These are phyloP conservation scores for Colletotrichum lini DNA, from an alignment of 2,329 filamentous ascomycete species.

Conservation along the genomic window DNA sequence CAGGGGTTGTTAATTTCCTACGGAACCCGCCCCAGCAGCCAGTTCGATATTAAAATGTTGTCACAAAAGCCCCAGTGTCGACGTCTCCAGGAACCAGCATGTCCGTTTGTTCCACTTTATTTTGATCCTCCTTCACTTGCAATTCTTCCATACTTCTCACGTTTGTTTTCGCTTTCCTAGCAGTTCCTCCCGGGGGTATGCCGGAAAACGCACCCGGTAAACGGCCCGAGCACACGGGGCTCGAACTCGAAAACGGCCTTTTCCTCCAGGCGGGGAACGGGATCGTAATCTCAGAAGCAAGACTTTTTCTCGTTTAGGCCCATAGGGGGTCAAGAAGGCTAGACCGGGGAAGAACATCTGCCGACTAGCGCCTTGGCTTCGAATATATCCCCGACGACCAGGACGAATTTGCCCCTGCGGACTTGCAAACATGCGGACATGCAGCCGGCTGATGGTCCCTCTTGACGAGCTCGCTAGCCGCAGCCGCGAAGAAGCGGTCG, in stretches of 20 bases:
- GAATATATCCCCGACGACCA: slow-evolving; percentile 20
- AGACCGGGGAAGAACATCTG: background rate
- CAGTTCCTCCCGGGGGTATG: background rate
- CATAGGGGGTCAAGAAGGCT: background rate
- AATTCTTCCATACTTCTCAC: background rate
- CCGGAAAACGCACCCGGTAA: background rate
- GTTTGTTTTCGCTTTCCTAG: background rate
- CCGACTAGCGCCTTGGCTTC: slow-evolving; percentile 27
- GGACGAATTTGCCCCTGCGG: background rate
- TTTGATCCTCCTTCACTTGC: no score
- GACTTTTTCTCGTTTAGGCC: background rate
- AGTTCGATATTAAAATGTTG: no score
- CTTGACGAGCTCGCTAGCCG: background rate
- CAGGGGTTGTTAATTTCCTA: no score
- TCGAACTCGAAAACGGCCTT: background rate
- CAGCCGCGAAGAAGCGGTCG: background rate
- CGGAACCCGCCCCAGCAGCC: no score
- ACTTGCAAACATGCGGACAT: background rate
- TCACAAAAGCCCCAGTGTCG: no score
- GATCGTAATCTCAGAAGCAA: background rate
- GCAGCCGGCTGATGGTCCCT: background rate
- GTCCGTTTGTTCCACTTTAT: no score
- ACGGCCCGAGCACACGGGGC: background rate
- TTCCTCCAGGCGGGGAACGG: background rate
- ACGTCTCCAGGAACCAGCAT: no score